Percentiles rank a stretch among this genome's conserved stretches.
Evolutionary conservation across 106 monocot species (phyloP).

Genomic region (Vanilla planifolia): DNA sequence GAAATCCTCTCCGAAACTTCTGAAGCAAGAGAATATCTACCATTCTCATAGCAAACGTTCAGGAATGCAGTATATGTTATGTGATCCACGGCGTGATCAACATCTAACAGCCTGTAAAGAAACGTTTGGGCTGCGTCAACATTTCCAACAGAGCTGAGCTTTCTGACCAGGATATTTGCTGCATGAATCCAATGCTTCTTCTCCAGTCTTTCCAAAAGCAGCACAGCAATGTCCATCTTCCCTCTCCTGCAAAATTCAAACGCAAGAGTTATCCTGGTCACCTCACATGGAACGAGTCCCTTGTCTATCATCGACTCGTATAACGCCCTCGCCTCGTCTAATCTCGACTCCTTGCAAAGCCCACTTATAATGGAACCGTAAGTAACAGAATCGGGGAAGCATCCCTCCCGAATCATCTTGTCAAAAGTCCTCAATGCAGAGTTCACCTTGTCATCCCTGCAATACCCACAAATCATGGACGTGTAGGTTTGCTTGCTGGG

Average conservation of each 20-base stretch:
- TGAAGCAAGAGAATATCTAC: constrained; percentile 66
- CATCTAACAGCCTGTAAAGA: constrained; percentile 56
- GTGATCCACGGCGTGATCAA: constrained; percentile 31
- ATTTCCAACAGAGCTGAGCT: constrained; percentile 57
- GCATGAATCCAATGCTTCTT: constrained; percentile 55
- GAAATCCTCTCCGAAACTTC: constrained; percentile 57
- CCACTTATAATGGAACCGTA: constrained; percentile 92
- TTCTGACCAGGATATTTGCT: constrained; percentile 71
- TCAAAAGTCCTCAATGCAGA: constrained; percentile 70
- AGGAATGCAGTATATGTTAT: constrained; percentile 67
- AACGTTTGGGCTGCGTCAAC: constrained; percentile 51
- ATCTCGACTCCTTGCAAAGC: constrained; percentile 84
- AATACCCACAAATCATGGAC: constrained; percentile 84
- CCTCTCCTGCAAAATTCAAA: constrained; percentile 69
- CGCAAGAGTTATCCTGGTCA: constrained; percentile 64
- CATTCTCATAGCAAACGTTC: constrained; percentile 70
- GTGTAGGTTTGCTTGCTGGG: constrained; percentile 83
- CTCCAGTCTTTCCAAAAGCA: constrained; percentile 65
- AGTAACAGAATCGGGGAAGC: constrained; percentile 63
- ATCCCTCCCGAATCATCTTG: constrained; percentile 63
- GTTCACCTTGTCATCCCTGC: constrained; percentile 41
- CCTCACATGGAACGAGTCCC: constrained; percentile 76
- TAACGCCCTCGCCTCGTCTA: constrained; percentile 71
- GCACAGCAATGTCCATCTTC: constrained; percentile 36
- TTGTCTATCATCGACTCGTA: constrained; percentile 85